A percentile compares a stretch with the other conserved stretches of the same genome.
Evolutionary conservation across 75 land plant genomes (phyloP).

Genomic region (Pseudotsuga menziesii): DNA sequence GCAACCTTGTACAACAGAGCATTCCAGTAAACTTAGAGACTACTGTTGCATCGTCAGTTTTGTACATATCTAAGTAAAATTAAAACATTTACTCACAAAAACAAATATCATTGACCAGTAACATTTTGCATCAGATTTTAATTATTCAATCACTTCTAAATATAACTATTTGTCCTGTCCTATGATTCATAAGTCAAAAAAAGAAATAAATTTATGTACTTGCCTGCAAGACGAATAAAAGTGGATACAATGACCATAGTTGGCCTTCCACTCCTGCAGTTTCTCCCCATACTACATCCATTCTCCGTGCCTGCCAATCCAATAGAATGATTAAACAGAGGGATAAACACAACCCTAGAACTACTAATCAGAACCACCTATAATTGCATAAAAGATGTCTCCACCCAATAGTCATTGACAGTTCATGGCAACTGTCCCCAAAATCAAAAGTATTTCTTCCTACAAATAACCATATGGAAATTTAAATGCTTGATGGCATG

Average conservation of each 20-base stretch:
- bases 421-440: not conserved
- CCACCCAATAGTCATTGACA: not conserved
- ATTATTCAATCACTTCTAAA: not conserved
- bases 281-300: constrained; percentile 99
- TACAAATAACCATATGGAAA: not conserved
- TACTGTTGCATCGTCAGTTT: no score
- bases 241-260: constrained; percentile 75
- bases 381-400: not conserved
- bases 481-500: not conserved
- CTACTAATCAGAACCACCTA: not conserved
- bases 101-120: not conserved
- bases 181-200: not conserved
- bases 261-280: constrained; percentile 93
- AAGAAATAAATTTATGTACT: constrained; percentile 10
- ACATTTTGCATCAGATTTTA: not conserved
- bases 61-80: no score
- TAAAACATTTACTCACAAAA: no score
- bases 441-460: not conserved
- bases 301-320: constrained; percentile 75
- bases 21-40: not conserved
- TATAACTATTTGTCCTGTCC: not conserved
- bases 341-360: constrained; percentile 1
- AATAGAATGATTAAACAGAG: not conserved
- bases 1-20: not conserved
- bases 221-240: constrained; percentile 88